These are phyloP conservation scores for Alternaria panax DNA, from an alignment of 2,329 filamentous ascomycete genomes.

Conservation along the genomic window DNA sequence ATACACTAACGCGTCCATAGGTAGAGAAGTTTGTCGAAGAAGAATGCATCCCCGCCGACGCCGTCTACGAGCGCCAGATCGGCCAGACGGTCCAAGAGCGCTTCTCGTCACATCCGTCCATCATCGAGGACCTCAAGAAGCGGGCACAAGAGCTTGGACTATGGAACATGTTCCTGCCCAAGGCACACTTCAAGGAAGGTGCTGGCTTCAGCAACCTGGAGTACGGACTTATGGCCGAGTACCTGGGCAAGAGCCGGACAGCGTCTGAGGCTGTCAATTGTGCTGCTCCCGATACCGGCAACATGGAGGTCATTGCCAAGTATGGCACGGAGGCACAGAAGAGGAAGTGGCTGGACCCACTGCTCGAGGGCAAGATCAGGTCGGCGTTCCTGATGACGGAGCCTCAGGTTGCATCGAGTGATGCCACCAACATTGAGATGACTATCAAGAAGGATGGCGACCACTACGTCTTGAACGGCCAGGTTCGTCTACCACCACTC, in stretches of 20 bases:
- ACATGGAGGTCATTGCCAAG: slow-evolving; percentile 94
- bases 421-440: slow-evolving; percentile 92
- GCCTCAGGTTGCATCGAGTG: slow-evolving; percentile 84
- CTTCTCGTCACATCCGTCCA: slow-evolving; percentile 78
- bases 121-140: slow-evolving; percentile 88
- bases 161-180: slow-evolving; percentile 98
- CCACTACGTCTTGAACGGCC: slow-evolving; percentile 89
- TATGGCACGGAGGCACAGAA: slow-evolving; percentile 89
- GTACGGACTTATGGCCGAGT: slow-evolving; percentile 97
- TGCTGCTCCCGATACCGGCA: slow-evolving; percentile 88
- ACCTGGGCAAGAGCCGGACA: slow-evolving; percentile 82
- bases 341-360: slow-evolving; percentile 78
- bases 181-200: slow-evolving; percentile 93
- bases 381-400: slow-evolving; percentile 96
- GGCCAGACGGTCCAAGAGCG: slow-evolving; percentile 73
- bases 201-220: slow-evolving; percentile 95
- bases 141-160: slow-evolving; percentile 84
- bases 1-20: slow-evolving; percentile 44
- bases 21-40: slow-evolving; percentile 97
- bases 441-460: slow-evolving; percentile 83
- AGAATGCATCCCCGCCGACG: slow-evolving; percentile 80
- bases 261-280: slow-evolving; percentile 82
- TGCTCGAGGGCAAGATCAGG: slow-evolving; percentile 84
- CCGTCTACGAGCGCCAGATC: slow-evolving; percentile 79
- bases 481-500: slow-evolving; percentile 57